Conservation (phyloP, 371 early-diverging fungal genomes). For the Saksenaea vasiformis region DNA sequence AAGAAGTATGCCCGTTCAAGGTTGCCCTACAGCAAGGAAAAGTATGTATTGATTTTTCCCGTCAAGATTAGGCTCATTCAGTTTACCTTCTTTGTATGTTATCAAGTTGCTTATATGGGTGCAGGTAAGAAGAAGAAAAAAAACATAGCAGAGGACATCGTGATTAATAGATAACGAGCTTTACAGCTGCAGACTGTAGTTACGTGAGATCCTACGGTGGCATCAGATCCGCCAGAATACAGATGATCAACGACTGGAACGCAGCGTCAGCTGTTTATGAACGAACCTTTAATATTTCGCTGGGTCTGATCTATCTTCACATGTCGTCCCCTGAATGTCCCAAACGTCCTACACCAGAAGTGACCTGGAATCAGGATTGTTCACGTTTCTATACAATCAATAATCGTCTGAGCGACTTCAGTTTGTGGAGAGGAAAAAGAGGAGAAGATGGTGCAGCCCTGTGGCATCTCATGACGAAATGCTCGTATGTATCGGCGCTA, state of each 20-base stretch:
- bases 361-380: slow-evolving; percentile 84
- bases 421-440: slow-evolving; percentile 81
- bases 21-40: slow-evolving; percentile 35
- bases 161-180: neutral
- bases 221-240: slow-evolving; percentile 58
- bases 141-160: neutral
- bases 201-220: slow-evolving; percentile 64
- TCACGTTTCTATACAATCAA: slow-evolving; percentile 70
- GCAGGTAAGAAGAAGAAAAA: slow-evolving; percentile 20
- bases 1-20: slow-evolving; percentile 21
- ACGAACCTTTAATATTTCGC: slow-evolving; percentile 84
- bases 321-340: slow-evolving; percentile 68
- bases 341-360: slow-evolving; percentile 22
- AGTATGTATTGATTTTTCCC: slow-evolving; percentile 4
- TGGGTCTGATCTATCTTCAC: slow-evolving; percentile 84
- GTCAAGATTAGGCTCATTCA: neutral
- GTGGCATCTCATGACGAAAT: slow-evolving; percentile 95
- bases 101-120: slow-evolving; percentile 41
- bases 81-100: slow-evolving; percentile 1
- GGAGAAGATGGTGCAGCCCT: slow-evolving; percentile 77
- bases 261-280: slow-evolving; percentile 85
- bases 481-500: slow-evolving; percentile 51
- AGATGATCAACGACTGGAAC: slow-evolving; percentile 78
- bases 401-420: slow-evolving; percentile 86
- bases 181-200: slow-evolving; percentile 74